Percentiles rank a stretch among this genome's conserved stretches.
Conservation (phyloP, 345 rosid species). For the Eucalyptus victrix region DNA sequence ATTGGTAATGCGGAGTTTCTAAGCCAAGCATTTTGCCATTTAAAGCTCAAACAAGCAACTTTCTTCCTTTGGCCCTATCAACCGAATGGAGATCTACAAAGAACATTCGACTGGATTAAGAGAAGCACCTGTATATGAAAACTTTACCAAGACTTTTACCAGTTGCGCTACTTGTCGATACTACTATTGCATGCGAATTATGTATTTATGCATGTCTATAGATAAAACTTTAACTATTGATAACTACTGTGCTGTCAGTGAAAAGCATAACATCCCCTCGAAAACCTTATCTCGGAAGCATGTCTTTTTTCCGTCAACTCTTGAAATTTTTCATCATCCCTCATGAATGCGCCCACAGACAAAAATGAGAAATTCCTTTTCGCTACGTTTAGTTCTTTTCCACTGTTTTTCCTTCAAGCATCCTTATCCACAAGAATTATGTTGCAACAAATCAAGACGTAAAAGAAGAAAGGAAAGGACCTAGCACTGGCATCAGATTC, state of each 20-base stretch:
- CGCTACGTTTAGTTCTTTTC: neutral
- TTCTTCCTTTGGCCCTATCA: neutral
- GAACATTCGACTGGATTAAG: neutral
- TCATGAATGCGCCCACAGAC: neutral
- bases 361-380: neutral
- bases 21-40: neutral
- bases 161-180: neutral
- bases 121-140: neutral
- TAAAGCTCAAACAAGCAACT: neutral
- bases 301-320: neutral
- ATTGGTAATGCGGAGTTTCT: neutral
- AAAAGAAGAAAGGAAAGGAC: neutral
- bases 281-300: neutral
- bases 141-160: neutral
- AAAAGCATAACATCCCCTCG: neutral
- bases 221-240: neutral
- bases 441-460: neutral
- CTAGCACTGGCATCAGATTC: neutral
- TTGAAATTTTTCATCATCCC: neutral
- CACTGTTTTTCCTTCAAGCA: neutral
- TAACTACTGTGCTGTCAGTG: neutral
- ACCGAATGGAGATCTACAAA: neutral
- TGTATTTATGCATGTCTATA: neutral
- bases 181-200: neutral
- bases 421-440: neutral